Evolutionary conservation across 1,139 yeast species (phyloP), one percentile per base, ranked within the genome.

Genomic region (Debaryomyces coudertii): DNA sequence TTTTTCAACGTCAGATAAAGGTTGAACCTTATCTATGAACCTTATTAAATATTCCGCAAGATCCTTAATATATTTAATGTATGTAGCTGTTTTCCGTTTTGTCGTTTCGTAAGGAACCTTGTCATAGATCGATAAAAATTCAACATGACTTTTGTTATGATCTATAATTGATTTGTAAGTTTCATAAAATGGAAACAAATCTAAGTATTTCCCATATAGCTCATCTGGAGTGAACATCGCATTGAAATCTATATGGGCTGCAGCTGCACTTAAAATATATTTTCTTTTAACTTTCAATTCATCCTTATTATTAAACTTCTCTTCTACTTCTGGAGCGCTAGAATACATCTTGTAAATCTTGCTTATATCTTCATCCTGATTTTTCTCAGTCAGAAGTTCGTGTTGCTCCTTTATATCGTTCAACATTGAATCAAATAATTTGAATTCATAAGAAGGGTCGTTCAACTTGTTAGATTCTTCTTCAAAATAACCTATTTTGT

Each of bases 191-290:
- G 58, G 53, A 7, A 71, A 61, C 47, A 92, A 67, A 54, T 89
- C 93, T 22, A 92, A 52, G 53, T 65, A 80, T 53, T 77, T 77
- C 0, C 97, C 97, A 58, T 75, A 80, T 20, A 66, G 63, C 59
- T 90, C 97, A 33, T 77, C 82, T 4, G 78, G 73, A 0, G 79
- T 65, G 57, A 87, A 90, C 11, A 80, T 45, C 1, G 61, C 48
- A 11, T 79, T 77, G 1, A 85, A 52, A 33, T 73, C 69, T 11
- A 88, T 49, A 50, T 73, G 77, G 0, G 74, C 59, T 0, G 85
- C 80, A 40, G 74, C 79, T n/a, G 65, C 61, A 46, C 87, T 77
- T 40, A 83, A 60, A 6, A 69, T 31, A 71, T 68, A 53, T 59
- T 67, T 57, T 25, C 74, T 54, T 50, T 69, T 68, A 5, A 61